A percentile compares a stretch with the other conserved stretches of the same genome.
Conservation (phyloP, 2,329 filamentous ascomycete genomes). For the Aspergillus brunneoviolaceus region DNA sequence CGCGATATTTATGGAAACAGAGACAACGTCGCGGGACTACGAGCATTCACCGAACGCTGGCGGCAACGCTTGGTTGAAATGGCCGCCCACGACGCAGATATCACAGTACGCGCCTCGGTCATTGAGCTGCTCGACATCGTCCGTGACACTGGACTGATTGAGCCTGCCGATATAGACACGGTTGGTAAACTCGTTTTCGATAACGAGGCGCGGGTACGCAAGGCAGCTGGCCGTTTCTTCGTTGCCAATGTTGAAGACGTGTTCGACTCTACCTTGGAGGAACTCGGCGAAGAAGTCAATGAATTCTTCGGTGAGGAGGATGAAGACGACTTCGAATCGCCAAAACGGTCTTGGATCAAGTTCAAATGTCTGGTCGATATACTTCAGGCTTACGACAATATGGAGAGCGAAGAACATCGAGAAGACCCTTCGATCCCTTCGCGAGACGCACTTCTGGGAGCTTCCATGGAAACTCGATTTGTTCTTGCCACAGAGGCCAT, state of each 20-base stretch:
- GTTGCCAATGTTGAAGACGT: conserved; percentile 80
- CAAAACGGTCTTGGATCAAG: conserved; percentile 81
- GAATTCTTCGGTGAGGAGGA: conserved; percentile 76
- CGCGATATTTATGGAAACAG: conserved; percentile 75
- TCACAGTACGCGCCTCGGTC: conserved; percentile 73
- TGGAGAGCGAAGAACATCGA: conserved; percentile 44
- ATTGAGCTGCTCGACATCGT: conserved; percentile 81
- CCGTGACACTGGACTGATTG: conserved; percentile 79
- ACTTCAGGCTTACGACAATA: conserved; percentile 75
- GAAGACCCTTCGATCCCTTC: conserved; percentile 21
- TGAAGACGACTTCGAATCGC: conserved; percentile 67
- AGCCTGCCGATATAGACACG: conserved; percentile 86
- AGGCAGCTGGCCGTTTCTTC: conserved; percentile 88
- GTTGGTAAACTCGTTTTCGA: conserved; percentile 90
- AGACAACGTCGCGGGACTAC: conserved; percentile 71
- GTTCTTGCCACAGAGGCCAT: conserved; percentile 82
- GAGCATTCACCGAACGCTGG: conserved; percentile 92
- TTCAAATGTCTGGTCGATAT: conserved; percentile 88
- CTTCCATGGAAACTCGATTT: conserved; percentile 74
- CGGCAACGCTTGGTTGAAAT: conserved; percentile 86
- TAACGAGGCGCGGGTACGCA: conserved; percentile 77
- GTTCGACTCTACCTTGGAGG: conserved; percentile 75
- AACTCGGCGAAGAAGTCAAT: conserved; percentile 76
- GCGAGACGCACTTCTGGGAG: conserved; percentile 54
- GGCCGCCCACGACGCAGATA: conserved; percentile 79